phyloP scores from a whole-genome alignment of 305 asterid species.

The Fraxinus dipetala region DNA sequence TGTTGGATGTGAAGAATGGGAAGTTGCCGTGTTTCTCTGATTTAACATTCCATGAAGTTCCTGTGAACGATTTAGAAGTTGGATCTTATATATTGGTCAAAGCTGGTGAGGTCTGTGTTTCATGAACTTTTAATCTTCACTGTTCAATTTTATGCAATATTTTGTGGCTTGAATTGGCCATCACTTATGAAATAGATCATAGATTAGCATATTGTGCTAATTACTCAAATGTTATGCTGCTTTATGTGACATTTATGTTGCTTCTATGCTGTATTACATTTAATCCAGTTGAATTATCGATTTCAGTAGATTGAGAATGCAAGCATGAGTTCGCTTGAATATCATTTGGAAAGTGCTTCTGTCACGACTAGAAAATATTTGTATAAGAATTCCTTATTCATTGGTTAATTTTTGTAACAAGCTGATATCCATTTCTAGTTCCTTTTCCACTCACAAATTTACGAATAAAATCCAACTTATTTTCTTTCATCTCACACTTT shows the following conservation, averaged over 20 bases:
- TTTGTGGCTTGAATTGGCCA: not conserved
- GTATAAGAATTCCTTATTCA: not conserved
- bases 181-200: not conserved
- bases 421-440: not conserved
- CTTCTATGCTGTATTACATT: not conserved
- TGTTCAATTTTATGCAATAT: constrained; percentile 10
- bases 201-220: not conserved
- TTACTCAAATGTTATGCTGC: not conserved
- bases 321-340: not conserved
- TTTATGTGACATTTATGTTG: too few species aligned
- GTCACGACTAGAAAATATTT: not conserved
- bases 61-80: constrained; percentile 70
- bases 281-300: not conserved
- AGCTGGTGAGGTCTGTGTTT: constrained; percentile 98
- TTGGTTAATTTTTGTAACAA: not conserved
- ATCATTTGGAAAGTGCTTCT: not conserved
- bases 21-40: constrained; percentile 59
- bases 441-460: not conserved
- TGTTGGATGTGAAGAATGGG: constrained; percentile 56
- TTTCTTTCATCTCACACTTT: too few species aligned
- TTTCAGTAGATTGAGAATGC: not conserved
- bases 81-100: constrained; percentile 87
- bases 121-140: constrained; percentile 19
- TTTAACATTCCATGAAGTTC: constrained; percentile 63
- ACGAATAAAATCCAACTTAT: not conserved